Conservation (phyloP, 345 rosid species). For the Bretschneidera sinensis region DNA sequence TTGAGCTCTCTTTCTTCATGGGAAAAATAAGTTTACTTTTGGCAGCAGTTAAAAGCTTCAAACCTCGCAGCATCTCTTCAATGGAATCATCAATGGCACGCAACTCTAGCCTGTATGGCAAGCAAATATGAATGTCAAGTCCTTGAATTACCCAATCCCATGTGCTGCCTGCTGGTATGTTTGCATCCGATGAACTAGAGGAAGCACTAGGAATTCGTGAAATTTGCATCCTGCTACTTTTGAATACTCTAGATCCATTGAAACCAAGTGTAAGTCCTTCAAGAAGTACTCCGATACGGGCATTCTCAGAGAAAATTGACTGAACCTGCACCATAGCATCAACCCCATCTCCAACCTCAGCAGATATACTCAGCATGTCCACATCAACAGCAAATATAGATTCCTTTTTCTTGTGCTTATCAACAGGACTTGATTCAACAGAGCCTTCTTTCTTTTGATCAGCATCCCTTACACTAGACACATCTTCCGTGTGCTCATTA, state of each 20-base stretch:
- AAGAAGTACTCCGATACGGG: conserved; percentile 87
- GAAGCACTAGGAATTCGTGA: conserved; percentile 77
- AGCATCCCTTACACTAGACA: conserved; percentile 31
- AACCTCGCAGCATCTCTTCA: conserved; percentile 88
- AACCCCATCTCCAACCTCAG: conserved; percentile 92
- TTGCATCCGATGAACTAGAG: conserved; percentile 42
- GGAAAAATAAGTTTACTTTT: conserved; percentile 53
- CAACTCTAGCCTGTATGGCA: conserved; percentile 86
- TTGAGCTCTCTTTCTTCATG: conserved; percentile 57
- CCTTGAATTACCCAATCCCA: conserved; percentile 90
- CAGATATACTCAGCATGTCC: conserved; percentile 72
- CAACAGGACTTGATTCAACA: conserved; percentile 38
- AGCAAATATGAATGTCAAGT: conserved; percentile 73
- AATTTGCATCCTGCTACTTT: conserved; percentile 90
- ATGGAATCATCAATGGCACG: conserved; percentile 96
- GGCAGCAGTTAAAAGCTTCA: conserved; percentile 73
- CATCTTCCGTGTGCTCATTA: conserved; percentile 30
- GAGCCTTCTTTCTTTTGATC: conserved; percentile 41
- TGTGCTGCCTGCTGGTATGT: conserved; percentile 26
- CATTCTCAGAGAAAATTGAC: conserved; percentile 97
- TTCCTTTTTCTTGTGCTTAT: conserved; percentile 72
- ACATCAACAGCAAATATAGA: conserved; percentile 94
- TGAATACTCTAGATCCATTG: conserved; percentile 68
- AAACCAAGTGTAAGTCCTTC: conserved; percentile 77
- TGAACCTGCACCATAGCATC: conserved; percentile 72